These are phyloP conservation scores for Ophiostoma montium DNA, from an alignment of 2,329 filamentous ascomycete genomes.

Conservation along the genomic window DNA sequence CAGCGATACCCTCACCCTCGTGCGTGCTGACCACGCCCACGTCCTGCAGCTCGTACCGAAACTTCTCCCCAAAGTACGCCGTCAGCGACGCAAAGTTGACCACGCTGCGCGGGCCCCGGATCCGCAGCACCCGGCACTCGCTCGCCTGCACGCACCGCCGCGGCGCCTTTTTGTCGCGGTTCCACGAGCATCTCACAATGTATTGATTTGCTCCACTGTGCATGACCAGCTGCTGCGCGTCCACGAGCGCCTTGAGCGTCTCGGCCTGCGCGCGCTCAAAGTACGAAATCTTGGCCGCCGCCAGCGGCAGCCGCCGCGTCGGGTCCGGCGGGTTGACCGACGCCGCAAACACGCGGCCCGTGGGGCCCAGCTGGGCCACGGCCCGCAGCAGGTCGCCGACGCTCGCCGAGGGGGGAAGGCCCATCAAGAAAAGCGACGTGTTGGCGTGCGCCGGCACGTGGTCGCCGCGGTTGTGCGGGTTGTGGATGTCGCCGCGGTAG, in stretches of 20 bases:
- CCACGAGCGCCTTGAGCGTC: conserved; percentile 5
- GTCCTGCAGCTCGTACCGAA: conserved; percentile 12
- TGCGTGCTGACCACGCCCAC: background rate
- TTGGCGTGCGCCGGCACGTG: conserved; percentile 10
- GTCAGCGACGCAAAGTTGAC: conserved; percentile 9
- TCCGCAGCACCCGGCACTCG: conserved; percentile 12
- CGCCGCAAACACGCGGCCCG: conserved; percentile 10
- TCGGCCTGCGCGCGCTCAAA: conserved; percentile 10
- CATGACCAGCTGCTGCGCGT: conserved; percentile 5
- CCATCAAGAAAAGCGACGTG: conserved; percentile 11
- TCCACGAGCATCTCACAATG: conserved; percentile 7
- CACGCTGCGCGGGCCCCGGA: conserved; percentile 8
- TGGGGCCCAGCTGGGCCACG: conserved; percentile 8
- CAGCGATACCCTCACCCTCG: background rate
- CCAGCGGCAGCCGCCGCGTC: conserved; percentile 6
- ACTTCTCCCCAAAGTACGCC: conserved; percentile 10
- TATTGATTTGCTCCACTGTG: background rate
- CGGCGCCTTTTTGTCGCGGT: conserved; percentile 12
- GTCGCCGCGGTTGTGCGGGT: conserved; percentile 12
- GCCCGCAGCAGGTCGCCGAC: conserved; percentile 11
- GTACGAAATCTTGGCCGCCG: conserved; percentile 11
- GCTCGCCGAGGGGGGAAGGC: conserved; percentile 6
- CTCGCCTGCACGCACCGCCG: conserved; percentile 10
- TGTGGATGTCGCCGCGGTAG: conserved; percentile 12
- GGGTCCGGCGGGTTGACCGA: conserved; percentile 11